A percentile compares a stretch with the other conserved stretches of the same genome.
phyloP scores from a whole-genome alignment of 768 basidiomycete species.

The Boletus coccyginus region DNA sequence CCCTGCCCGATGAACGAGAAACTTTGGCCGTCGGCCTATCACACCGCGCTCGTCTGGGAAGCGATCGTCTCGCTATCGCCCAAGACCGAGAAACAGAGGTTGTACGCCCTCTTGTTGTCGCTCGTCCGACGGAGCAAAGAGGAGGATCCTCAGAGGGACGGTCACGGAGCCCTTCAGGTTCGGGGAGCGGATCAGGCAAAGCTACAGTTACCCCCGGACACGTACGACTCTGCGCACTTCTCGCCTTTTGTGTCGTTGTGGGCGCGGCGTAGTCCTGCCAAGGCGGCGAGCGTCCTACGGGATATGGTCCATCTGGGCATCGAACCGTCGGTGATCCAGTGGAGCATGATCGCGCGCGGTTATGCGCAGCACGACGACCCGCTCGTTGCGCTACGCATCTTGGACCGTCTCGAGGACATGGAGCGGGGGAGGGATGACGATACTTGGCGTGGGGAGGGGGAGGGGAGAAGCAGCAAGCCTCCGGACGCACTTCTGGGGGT shows the following conservation, averaged over 20 bases:
- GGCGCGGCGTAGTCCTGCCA: constrained; percentile 26
- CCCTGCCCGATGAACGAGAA: constrained; percentile 11
- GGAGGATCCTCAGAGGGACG: neutral
- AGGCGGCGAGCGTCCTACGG: constrained; percentile 40
- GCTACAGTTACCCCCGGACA: constrained; percentile 24
- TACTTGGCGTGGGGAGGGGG: neutral
- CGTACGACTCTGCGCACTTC: constrained; percentile 43
- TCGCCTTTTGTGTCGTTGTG: constrained; percentile 51
- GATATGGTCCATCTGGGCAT: constrained; percentile 53
- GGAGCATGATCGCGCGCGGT: constrained; percentile 46
- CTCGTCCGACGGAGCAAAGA: constrained; percentile 12
- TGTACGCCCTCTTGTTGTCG: constrained; percentile 47
- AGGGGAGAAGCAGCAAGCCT: neutral
- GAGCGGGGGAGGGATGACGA: neutral
- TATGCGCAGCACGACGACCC: constrained; percentile 43
- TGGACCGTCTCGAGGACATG: constrained; percentile 40
- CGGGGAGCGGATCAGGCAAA: neutral
- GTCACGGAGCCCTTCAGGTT: no score
- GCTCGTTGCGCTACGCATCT: constrained; percentile 36
- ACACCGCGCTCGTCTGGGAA: constrained; percentile 37
- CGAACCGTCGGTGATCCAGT: constrained; percentile 44
- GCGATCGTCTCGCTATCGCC: constrained; percentile 25
- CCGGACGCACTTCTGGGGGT: constrained; percentile 27
- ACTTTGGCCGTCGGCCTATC: constrained; percentile 33
- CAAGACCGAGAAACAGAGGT: constrained; percentile 24